Evolutionary conservation across 2,329 filamentous ascomycete species (phyloP), one percentile per base, ranked within the genome.

Genomic region (Escovopsis weberi): DNA sequence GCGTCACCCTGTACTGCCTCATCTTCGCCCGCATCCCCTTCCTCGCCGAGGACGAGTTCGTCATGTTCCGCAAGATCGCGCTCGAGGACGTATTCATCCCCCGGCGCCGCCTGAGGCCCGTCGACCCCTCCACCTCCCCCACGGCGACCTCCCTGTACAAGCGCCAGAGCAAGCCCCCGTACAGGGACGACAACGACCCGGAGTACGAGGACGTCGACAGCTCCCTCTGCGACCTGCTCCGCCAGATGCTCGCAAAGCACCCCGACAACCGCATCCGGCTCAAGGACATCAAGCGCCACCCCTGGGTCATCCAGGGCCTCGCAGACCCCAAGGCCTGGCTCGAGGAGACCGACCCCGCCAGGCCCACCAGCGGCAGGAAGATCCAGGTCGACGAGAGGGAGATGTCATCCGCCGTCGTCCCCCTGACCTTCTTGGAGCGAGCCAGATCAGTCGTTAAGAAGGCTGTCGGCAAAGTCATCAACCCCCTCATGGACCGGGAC

Each of bases 1-100:
- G 91, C 19, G 86, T 98, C 18, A 98, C 91, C 0, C 74, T 98
- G 2, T 98, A 95, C 63, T 94, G 89, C 55, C 79, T 98, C 59
- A 79, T 98, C 43, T 98, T 83, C 58, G 91, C 87, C 12, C 85
- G 91, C 42, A 85, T 95, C 35, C 91, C 91, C 0, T 98, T 96
- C 57, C 74, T 93, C 51, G 87, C 87, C 40, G 82, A 91, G 55
- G 88, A 93, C 52, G 86, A 94, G 53, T 95, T 83, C 59, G 83
- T 85, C 47, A 82, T 98, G 67, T 95, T 95, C 66, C 78, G 80
- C 50, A 83, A 83, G 49, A 95, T 98, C 51, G 88, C 87, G 12
- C 91, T 85, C 41, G 83, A 91, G 48, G 85, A 94, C n/a, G 81
- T 91, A 5, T 89, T 89, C 60, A 86, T 96, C 42, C 87, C 91